phyloP scores from a whole-genome alignment of 1,284 basidiomycete genomes.

The Butyriboletus regius region DNA sequence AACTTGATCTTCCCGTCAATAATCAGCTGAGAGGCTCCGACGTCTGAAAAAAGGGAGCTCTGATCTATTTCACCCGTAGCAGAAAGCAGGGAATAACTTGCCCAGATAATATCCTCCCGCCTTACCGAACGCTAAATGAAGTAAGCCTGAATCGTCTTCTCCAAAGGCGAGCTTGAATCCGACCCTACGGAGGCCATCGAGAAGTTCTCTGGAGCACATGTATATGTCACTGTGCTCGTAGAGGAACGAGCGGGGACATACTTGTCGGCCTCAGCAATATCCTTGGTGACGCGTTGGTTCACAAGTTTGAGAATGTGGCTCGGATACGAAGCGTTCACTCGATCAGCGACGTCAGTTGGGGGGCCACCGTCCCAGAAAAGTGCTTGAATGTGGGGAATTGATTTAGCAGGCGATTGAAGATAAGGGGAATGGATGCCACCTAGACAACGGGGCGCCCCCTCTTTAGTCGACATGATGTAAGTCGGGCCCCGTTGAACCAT shows the following conservation, averaged over 20 bases:
- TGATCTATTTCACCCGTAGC: not conserved
- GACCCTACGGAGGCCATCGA: constrained; percentile 46
- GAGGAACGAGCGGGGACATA: not conserved
- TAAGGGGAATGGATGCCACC: constrained; percentile 25
- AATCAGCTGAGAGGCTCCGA: constrained; percentile 59
- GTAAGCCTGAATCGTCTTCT: constrained; percentile 44
- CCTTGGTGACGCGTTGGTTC: constrained; percentile 37
- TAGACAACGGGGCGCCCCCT: constrained; percentile 39
- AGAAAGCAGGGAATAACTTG: constrained; percentile 10
- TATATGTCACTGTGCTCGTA: constrained; percentile 34
- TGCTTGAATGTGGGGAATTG: constrained; percentile 19
- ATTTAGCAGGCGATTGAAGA: not conserved
- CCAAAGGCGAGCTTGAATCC: constrained; percentile 58
- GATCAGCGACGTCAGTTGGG: constrained; percentile 38
- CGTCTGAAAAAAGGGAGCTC: constrained; percentile 36
- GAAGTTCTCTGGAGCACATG: constrained; percentile 38
- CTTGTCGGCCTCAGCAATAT: constrained; percentile 21
- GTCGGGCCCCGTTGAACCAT: constrained; percentile 60
- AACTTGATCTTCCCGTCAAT: constrained; percentile 68
- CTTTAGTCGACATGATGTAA: constrained; percentile 49
- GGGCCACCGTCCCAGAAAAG: constrained; percentile 39
- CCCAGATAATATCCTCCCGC: constrained; percentile 44
- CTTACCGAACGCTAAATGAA: constrained; percentile 28
- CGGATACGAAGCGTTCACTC: constrained; percentile 33
- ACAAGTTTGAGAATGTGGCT: constrained; percentile 31